Evolutionary conservation across 1,284 basidiomycete species (phyloP).

Genomic region (Malassezia furfur): DNA sequence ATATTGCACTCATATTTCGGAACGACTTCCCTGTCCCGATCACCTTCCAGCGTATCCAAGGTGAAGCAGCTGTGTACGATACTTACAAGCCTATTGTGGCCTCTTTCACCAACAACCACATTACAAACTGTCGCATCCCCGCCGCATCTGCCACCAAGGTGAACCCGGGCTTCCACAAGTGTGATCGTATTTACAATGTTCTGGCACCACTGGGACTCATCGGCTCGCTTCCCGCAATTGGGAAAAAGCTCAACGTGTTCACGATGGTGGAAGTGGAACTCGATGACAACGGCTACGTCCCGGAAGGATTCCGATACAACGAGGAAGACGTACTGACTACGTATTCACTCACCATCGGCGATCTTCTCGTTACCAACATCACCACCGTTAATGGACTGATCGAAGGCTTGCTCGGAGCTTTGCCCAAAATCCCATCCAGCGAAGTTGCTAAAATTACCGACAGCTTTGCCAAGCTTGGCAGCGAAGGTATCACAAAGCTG

Average conservation of each 20-base stretch:
- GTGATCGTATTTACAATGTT: slow-evolving; percentile 22
- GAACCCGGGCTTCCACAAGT: slow-evolving; percentile 13
- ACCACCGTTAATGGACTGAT: neutral
- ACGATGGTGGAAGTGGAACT: slow-evolving; percentile 21
- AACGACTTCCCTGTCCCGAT: slow-evolving; percentile 22
- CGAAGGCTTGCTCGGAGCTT: neutral
- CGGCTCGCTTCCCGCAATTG: slow-evolving; percentile 21
- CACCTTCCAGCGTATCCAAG: slow-evolving; percentile 21
- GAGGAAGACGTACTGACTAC: slow-evolving; percentile 23
- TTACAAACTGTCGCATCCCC: neutral
- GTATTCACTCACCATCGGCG: slow-evolving; percentile 18
- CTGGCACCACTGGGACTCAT: slow-evolving; percentile 26
- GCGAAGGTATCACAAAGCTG: neutral
- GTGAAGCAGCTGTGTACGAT: slow-evolving; percentile 18
- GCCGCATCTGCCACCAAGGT: neutral
- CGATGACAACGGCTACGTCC: slow-evolving; percentile 15
- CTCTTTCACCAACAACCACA: neutral
- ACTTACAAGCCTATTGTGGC: neutral
- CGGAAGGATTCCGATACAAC: slow-evolving; percentile 20
- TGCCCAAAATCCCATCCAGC: neutral
- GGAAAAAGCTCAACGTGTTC: slow-evolving; percentile 26
- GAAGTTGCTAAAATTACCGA: neutral
- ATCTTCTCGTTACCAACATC: slow-evolving; percentile 1
- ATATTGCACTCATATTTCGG: slow-evolving; percentile 19
- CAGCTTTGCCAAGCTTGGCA: neutral